phyloP scores from a whole-genome alignment of 163 green algal species.

The Prototheca wickerhamii region DNA sequence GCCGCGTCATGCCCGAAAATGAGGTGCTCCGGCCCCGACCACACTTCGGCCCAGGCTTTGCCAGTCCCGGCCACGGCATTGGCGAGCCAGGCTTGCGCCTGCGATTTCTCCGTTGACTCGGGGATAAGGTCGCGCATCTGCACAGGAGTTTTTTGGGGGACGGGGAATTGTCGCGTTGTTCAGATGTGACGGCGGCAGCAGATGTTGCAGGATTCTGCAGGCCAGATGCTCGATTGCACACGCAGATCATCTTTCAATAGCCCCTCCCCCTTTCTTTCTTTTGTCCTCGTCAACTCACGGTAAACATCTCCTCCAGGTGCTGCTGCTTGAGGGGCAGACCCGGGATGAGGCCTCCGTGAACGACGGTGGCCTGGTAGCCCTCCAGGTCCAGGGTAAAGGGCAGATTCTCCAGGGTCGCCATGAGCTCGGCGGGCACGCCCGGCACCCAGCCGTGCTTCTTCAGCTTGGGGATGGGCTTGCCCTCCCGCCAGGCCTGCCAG shows the following conservation, averaged over 20 bases:
- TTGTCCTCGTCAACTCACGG: background rate
- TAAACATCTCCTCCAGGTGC: slow-evolving; percentile 14
- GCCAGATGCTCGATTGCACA: too few species aligned
- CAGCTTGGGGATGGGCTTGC: background rate
- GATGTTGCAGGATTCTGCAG: too few species aligned
- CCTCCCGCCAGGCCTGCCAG: background rate
- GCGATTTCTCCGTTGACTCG: background rate
- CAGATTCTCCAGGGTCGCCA: background rate
- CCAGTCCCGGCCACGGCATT: background rate
- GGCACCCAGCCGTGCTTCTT: slow-evolving; percentile 9
- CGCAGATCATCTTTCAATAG: too few species aligned
- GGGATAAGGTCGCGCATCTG: background rate
- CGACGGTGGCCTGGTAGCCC: slow-evolving; percentile 16
- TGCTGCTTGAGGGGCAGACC: slow-evolving; percentile 26
- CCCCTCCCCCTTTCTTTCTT: background rate
- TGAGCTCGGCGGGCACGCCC: background rate
- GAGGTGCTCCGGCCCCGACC: slow-evolving; percentile 51
- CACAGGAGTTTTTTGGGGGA: too few species aligned
- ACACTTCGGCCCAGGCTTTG: slow-evolving; percentile 30
- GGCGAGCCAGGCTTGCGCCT: background rate
- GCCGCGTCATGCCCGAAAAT: slow-evolving; percentile 73
- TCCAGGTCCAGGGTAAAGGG: slow-evolving; percentile 12
- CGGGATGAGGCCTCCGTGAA: slow-evolving; percentile 35
- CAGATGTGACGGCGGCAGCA: too few species aligned
- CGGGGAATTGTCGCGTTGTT: too few species aligned